phyloP scores from a whole-genome alignment of 768 basidiomycete genomes.

The Suillus variegatus region DNA sequence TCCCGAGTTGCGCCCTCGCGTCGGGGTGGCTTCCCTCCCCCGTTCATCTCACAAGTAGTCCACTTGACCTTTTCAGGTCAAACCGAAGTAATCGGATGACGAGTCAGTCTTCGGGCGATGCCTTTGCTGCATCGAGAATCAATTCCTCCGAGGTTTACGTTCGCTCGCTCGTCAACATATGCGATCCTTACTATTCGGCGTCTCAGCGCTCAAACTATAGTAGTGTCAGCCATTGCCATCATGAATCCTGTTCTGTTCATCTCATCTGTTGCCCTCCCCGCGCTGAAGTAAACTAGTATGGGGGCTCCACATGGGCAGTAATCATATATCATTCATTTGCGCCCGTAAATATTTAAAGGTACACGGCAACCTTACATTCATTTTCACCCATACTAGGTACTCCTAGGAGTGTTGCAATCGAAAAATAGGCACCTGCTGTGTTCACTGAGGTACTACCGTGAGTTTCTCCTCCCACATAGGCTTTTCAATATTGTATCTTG shows the following conservation, averaged over 20 bases:
- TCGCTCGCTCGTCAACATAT: neutral
- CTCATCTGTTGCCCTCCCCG: slow-evolving; percentile 2
- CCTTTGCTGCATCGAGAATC: neutral
- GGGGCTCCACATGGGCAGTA: neutral
- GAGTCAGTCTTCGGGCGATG: neutral
- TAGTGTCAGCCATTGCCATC: neutral
- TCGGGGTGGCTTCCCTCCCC: neutral
- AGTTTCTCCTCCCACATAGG: neutral
- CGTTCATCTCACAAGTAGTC: neutral
- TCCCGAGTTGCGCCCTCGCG: neutral
- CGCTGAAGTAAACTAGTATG: neutral
- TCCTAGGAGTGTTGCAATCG: neutral
- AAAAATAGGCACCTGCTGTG: neutral
- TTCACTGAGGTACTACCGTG: neutral
- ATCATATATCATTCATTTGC: slow-evolving; percentile 5
- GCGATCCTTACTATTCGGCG: slow-evolving; percentile 1
- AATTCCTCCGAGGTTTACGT: neutral
- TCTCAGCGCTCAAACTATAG: neutral
- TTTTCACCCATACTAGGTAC: neutral
- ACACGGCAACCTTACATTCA: neutral
- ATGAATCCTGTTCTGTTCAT: neutral
- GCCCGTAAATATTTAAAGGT: neutral
- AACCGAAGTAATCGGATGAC: neutral
- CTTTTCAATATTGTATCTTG: neutral
- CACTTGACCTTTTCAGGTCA: neutral